Evolutionary conservation across 1,139 yeast genomes (phyloP), one percentile per base, ranked within the genome.

Genomic region (Debaryomyces psychrophilus): DNA sequence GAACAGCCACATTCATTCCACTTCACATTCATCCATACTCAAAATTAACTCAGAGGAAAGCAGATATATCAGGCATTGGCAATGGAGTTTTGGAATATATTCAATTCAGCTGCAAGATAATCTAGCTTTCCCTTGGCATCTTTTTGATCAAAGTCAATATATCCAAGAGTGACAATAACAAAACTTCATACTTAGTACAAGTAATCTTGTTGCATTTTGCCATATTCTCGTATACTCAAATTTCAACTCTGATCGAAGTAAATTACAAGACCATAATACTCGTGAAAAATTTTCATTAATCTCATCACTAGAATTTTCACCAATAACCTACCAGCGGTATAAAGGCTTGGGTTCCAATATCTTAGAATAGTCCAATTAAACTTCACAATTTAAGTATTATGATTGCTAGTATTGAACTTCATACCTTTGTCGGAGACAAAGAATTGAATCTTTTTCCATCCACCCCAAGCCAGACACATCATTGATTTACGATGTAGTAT

Each of bases 1-100:
- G 77, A 72, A 67, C 69, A 48, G 75, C 77, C 72, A 71, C 52
- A 66, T 67, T 71, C 77, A 72, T 72, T 71, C 76, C 52, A 60
- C 48, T 57, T 63, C 71, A 58, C 73, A 65, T 60, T 54, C 57
- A 54, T 48, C 46, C 46, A 37, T 48, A 50, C 48, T 34, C 29
- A 39, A 49, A 44, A 45, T 56, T 31, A 22, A 62, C 76, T 64
- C 78, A 73, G 77, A 73, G 75, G 77, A 72, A 71, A 71, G 67
- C 75, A 72, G 78, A 73, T 69, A 55, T 65, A 68, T 71, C 76
- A 70, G 71, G 76, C 77, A 72, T 72, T 59, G 76, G 77, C 77
- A 63, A 58, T 60, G 55, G 57, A 65, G 64, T 60, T 61, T 58
- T 55, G 54, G 47, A 62, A 59, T 57, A 54, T 54, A 54, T 54